Base-by-base conservation (phyloP, 2,329 filamentous ascomycete genomes). In the Zelopaecilomyces penicillatus region DNA sequence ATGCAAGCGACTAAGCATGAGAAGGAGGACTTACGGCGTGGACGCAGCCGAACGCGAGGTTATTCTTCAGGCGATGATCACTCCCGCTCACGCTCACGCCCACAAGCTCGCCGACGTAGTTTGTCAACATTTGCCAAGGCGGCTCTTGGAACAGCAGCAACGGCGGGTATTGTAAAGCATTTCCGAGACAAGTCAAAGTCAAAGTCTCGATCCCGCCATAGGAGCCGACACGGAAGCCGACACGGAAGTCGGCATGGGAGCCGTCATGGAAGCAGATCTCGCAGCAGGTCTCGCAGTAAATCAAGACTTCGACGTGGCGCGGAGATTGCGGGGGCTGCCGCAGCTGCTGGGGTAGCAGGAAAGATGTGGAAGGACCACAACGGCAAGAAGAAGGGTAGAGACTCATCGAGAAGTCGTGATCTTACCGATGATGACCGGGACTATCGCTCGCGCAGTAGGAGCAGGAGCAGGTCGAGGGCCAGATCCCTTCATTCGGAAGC, bases 291-390 rank as follows among this genome's bases (percentile, higher is more conserved):
- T 4, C 63, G 70, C 6, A 73, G 71, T 49, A 71, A 70, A 50
- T 73, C 69, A 8, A 63, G 58, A 29, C 57, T 76, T 39, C 68
- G 71, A 31, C 71, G 74, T 6, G 79, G 75, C 41, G 80, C 78
- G 11, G 75, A 81, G 60, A 75, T 83, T 46, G 75, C 74, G 2
- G 78, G 74, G 2, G 76, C 76, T 6, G 78, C 78, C 5, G 66
- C 81, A 4, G 76, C 75, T 26, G 78, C 76, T 39, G 78, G 78
- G 6, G 74, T 76, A 1, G 79, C 78, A 34, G 75, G 74, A 54
- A 80, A 80, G 58, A 56, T 82, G 26, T 82, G 78, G 63, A 76
- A 82, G 60, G 71, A 69, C 39, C 74, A 73, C 52, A 73, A 78
- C 61, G 74, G 80, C 8, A 82, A 80, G 70, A 76, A 80, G 58